phyloP scores from a whole-genome alignment of 306 rosid species.

The Trichosanthes cucumerina region DNA sequence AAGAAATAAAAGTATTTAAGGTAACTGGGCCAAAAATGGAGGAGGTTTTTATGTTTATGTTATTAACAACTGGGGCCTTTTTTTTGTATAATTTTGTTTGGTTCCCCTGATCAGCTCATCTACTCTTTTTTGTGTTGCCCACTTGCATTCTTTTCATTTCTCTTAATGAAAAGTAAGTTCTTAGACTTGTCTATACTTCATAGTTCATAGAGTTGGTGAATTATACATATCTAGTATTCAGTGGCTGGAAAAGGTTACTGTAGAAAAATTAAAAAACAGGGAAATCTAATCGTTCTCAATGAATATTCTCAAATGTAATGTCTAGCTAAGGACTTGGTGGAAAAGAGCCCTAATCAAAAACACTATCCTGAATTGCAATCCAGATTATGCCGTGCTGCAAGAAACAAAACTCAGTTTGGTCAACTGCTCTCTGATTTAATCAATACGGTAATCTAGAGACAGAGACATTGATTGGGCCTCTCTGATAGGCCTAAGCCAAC shows the following conservation, averaged over 20 bases:
- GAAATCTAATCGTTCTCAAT: neutral
- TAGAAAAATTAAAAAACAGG: neutral
- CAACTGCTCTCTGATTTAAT: neutral
- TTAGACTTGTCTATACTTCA: neutral
- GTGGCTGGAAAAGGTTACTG: neutral
- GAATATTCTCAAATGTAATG: too few relatives aligned
- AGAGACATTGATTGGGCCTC: neutral
- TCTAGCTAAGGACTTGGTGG: too few relatives aligned
- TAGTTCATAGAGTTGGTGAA: neutral
- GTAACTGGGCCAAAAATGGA: neutral
- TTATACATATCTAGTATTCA: too few relatives aligned
- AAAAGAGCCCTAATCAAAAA: too few relatives aligned
- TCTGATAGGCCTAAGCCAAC: neutral
- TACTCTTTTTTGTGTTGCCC: neutral
- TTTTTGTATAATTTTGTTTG: neutral
- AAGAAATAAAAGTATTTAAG: neutral
- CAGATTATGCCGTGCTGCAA: too few relatives aligned
- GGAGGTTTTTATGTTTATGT: neutral
- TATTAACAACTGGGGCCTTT: neutral
- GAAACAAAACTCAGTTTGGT: too few relatives aligned
- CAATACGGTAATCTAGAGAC: neutral
- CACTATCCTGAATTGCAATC: too few relatives aligned
- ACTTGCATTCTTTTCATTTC: neutral
- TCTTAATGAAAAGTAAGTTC: neutral
- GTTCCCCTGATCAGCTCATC: neutral